A percentile compares a stretch with the other conserved stretches of the same genome.
These are phyloP conservation scores for Sphagnum fallax DNA, from an alignment of 228 moss, liverwort and hornwort genomes.

Conservation along the genomic window DNA sequence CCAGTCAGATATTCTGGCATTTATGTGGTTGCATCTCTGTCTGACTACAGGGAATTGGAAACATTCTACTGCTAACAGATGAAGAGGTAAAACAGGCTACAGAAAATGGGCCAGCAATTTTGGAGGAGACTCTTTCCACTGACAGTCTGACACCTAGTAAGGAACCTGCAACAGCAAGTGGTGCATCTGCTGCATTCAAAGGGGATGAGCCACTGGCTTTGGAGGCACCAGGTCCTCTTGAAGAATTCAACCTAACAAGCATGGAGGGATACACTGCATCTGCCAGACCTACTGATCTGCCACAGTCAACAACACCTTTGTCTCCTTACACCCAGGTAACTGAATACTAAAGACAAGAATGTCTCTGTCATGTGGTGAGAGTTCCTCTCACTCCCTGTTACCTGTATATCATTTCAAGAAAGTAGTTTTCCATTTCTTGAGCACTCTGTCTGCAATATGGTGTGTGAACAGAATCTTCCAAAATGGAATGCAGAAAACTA, in stretches of 20 bases:
- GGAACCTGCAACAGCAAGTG: conserved; percentile 3
- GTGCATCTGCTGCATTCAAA: conserved; percentile 10
- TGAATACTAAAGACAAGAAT: not conserved
- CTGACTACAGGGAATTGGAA: conserved; percentile 46
- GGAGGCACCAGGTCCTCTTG: not conserved
- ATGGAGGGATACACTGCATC: not conserved
- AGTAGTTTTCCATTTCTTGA: no score
- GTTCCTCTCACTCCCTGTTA: not conserved
- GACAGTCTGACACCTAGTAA: conserved; percentile 22
- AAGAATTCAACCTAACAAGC: not conserved
- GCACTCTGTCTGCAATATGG: no score
- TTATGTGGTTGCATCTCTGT: not conserved
- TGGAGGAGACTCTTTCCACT: conserved; percentile 31
- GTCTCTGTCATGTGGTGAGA: not conserved
- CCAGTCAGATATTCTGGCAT: not conserved
- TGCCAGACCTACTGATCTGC: conserved; percentile 16
- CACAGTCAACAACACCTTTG: conserved; percentile 19
- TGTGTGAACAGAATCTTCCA: not conserved
- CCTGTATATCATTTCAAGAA: not conserved
- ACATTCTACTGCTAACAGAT: conserved; percentile 33
- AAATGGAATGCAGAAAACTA: not conserved
- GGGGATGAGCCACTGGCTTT: conserved; percentile 8
- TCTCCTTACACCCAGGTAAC: conserved; percentile 37
- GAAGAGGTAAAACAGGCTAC: conserved; percentile 44
- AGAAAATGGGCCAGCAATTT: conserved; percentile 34